Base-by-base conservation (phyloP, 129 eudicot genomes). In the Flaveria sonorensis region DNA sequence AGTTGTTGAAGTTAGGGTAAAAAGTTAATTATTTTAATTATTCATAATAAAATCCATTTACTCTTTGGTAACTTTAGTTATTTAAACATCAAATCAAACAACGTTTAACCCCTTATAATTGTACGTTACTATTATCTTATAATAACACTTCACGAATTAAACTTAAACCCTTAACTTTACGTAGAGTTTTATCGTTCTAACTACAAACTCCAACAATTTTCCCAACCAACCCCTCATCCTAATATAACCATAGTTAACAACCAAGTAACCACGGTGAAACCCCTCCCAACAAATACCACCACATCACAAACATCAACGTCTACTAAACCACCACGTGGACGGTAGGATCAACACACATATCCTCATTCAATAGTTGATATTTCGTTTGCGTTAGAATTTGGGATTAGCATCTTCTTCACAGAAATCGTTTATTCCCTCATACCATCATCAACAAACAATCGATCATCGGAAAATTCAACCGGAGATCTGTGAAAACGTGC, bases 331-430 rank as follows among this genome's bases (percentile, higher is more conserved):
- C n/a, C 76, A 72, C 76, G 76, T 72, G 76, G 12, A 72, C 76
- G 76, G 76, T 7, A 0, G 3, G 76, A 72, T 72, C 76, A 15
- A 53, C 76, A 32, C 8, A 1, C 36, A 11, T 6, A 11, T 12
- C 64, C 2, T n/a, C 21, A 21, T 69, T 46, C 39, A 20, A 20
- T 48, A 32, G 66, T 26, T 3, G 26, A 75, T 46, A 40, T 75
- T 46, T 19, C 30, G 71, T 75, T 75, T 1, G 79, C 79, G 79
- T 75, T 62, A 24, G 30, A 57, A 11, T 6, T 75, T n/a, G 71
- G 30, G 18, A 61, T 61, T 10, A 57, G 15, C 6, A 13, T 59
- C 59, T 74, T 60, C 69, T 60, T 45, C 70, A 6, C 69, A 59
- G 7, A 74, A 64, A 1, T 21, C 20, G 2, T 72, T 19, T 7